phyloP scores from a whole-genome alignment of 108 stramenopile species.

The Epithemia pelagica region DNA sequence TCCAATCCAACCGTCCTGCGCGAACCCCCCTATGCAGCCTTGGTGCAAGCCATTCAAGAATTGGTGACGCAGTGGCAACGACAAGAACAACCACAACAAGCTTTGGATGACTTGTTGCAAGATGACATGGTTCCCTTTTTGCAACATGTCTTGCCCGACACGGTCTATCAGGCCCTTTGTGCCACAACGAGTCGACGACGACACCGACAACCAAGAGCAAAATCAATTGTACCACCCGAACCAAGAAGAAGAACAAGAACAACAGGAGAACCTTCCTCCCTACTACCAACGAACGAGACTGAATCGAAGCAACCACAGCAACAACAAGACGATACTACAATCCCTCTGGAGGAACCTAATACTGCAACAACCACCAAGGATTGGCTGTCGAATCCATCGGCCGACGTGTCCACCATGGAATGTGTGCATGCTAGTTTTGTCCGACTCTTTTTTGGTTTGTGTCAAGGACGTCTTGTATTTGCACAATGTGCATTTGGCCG shows the following conservation, averaged over 20 bases:
- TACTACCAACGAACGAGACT: background rate
- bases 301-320: background rate
- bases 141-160: background rate
- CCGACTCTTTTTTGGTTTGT: conserved; percentile 17
- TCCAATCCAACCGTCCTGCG: too few relatives aligned
- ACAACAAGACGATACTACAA: background rate
- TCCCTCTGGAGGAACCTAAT: too few relatives aligned
- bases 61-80: too few relatives aligned
- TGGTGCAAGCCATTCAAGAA: too few relatives aligned
- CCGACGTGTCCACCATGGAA: background rate
- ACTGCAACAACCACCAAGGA: background rate
- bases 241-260: too few relatives aligned
- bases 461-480: conserved; percentile 17
- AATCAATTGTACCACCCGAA: too few relatives aligned
- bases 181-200: too few relatives aligned
- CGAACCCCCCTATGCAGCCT: too few relatives aligned
- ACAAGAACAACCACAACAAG: too few relatives aligned
- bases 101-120: background rate
- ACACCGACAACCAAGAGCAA: too few relatives aligned
- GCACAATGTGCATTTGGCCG: conserved; percentile 48
- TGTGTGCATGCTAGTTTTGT: background rate
- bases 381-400: background rate
- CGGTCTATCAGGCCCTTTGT: background rate
- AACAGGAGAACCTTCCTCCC: too few relatives aligned
- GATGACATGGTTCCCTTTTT: background rate